These are phyloP conservation scores for Gloeostereum incarnatum DNA, from an alignment of 768 basidiomycete genomes.

Conservation along the genomic window DNA sequence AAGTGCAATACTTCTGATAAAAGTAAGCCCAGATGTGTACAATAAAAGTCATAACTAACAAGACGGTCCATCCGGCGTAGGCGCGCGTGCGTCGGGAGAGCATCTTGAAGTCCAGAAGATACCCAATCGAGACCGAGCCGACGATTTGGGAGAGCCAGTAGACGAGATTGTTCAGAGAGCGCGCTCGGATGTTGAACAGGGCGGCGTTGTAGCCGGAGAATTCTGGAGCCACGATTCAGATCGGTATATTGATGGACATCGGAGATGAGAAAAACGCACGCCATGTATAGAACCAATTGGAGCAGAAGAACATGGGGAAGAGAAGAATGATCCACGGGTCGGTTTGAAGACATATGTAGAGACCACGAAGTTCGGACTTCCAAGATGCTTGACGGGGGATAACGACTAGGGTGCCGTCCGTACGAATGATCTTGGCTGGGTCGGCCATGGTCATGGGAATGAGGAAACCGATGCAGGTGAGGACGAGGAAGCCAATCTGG, in stretches of 20 bases:
- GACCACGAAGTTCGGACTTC: conserved; percentile 63
- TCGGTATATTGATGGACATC: conserved; percentile 1
- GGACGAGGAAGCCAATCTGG: conserved; percentile 67
- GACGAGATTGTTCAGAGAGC: conserved; percentile 66
- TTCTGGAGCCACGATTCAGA: conserved; percentile 28
- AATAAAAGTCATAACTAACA: conserved; percentile 55
- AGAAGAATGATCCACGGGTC: conserved; percentile 68
- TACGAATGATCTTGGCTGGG: conserved; percentile 63
- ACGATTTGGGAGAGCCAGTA: conserved; percentile 79
- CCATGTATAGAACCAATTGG: conserved; percentile 85
- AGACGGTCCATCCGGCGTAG: conserved; percentile 55
- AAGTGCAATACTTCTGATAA: conserved; percentile 56
- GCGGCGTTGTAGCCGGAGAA: conserved; percentile 77
- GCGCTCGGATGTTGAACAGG: conserved; percentile 71
- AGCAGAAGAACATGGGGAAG: conserved; percentile 81
- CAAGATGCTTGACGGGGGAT: conserved; percentile 63
- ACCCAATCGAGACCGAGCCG: conserved; percentile 63
- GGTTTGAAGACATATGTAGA: conserved; percentile 56
- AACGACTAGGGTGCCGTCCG: conserved; percentile 62
- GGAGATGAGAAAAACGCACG: conserved; percentile 33
- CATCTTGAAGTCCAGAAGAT: conserved; percentile 49
- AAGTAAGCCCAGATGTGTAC: conserved; percentile 72
- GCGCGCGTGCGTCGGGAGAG: conserved; percentile 62
- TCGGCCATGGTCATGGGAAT: conserved; percentile 67
- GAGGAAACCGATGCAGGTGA: conserved; percentile 58